Conservation (phyloP, 1,284 basidiomycete species). For the Austropuccinia psidii region DNA sequence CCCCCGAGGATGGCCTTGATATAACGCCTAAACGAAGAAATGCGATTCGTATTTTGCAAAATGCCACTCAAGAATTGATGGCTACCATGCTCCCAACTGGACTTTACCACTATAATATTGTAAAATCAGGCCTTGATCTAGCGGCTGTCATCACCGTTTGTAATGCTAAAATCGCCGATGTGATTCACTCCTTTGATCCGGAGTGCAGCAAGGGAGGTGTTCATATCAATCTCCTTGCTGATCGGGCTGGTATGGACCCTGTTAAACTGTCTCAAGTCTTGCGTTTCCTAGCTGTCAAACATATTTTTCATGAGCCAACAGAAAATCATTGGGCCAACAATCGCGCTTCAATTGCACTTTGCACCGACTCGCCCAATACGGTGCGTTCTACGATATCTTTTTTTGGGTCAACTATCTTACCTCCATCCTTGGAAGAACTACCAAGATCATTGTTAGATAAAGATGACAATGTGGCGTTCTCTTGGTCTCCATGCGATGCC, state of each 20-base stretch:
- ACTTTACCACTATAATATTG: not conserved
- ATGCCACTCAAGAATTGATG: not conserved
- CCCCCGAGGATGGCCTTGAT: not conserved
- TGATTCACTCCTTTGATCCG: slow-evolving; percentile 1
- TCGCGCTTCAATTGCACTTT: not conserved
- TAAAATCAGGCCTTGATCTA: not conserved
- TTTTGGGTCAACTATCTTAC: not conserved
- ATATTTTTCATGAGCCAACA: slow-evolving; percentile 1
- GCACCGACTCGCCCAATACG: not conserved
- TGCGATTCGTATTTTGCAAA: not conserved
- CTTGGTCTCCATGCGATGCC: not conserved
- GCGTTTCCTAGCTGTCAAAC: not conserved
- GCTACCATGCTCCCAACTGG: not conserved
- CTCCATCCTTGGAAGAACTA: not conserved
- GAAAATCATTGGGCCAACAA: slow-evolving; percentile 3
- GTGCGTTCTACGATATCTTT: not conserved
- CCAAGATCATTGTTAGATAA: slow-evolving; percentile 1
- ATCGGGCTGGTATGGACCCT: not conserved
- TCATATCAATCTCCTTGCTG: not conserved
- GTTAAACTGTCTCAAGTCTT: slow-evolving; percentile 8
- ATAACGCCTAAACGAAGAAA: not conserved
- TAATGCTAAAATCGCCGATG: not conserved
- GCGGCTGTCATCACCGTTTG: not conserved
- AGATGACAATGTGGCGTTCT: not conserved
- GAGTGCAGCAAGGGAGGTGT: not conserved